Evolutionary conservation across 2,329 filamentous ascomycete species (phyloP), one percentile per base, ranked within the genome.

Genomic region (Diaporthe ilicicola): DNA sequence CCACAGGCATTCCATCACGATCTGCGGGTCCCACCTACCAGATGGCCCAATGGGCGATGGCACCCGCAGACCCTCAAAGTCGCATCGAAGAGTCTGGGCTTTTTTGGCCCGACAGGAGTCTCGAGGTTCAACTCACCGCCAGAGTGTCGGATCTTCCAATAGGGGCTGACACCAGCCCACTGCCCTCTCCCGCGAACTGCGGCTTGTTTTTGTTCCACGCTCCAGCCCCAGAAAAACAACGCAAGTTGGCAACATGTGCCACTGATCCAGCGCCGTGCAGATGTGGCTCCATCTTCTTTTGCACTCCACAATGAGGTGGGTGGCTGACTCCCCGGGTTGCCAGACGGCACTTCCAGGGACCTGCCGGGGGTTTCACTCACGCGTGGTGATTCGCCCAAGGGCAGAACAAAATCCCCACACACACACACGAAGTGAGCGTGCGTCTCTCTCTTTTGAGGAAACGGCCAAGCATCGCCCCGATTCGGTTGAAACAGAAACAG

Each of bases 61-160:
- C 34, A 29, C 62, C 39, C 37, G 62, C 37, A 59, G 27, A 39
- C 62, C 66, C 65, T 51, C 54, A 44, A 62, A 68, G 64, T 44
- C 37, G 55, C 39, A 59, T 68, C 64, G 54, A 71, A 71, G 44
- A 39, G 69, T 68, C 69, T 71, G 64, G 69, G 54, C 62, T 27
- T 29, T 39, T 27, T 29, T 50, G 66, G 42, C 22, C 39, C 34
- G 19, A 7, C 19, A 9, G n/a, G 22, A 32, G 53, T 59, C 69
- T 66, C 44, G 62, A 68, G 69, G 69, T 53, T 46, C n/a, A n/a
- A 68, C 69, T 68, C 69, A 71, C 69, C 69, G 69, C 69, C 69
- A 71, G 46, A 68, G 51, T 50, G 66, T 22, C 37, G 32, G 10
- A 22, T 50, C 59, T 48, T n/a, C 59, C 59, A 62, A 62, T 62